These are phyloP conservation scores for Dendrostoma leiphaemia DNA, from an alignment of 2,329 filamentous ascomycete genomes.

Conservation along the genomic window DNA sequence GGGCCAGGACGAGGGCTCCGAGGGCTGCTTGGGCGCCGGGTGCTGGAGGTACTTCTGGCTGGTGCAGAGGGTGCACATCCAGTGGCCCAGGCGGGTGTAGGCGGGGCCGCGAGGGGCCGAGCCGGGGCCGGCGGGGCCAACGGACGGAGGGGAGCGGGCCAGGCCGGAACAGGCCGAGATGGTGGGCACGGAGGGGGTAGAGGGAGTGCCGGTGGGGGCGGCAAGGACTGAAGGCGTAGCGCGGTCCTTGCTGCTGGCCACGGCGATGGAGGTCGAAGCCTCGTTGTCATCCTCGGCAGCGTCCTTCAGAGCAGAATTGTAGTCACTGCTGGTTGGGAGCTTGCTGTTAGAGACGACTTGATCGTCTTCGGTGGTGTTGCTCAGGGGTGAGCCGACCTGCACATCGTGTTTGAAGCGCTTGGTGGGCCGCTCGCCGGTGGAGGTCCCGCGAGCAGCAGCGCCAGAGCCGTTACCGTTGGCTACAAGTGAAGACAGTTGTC, in stretches of 20 bases:
- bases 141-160: neutral
- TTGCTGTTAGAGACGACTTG: neutral
- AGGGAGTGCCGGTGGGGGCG: neutral
- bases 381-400: constrained; percentile 1
- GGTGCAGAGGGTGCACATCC: constrained; percentile 44
- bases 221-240: neutral
- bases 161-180: neutral
- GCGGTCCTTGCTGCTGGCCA: neutral
- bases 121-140: neutral
- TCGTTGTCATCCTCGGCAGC: neutral
- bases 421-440: neutral
- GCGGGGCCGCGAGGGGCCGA: constrained; percentile 23
- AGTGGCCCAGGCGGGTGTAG: constrained; percentile 41
- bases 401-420: constrained; percentile 12
- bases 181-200: neutral
- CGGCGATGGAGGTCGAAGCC: neutral
- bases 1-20: constrained; percentile 45
- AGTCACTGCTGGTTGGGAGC: neutral
- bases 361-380: constrained; percentile 7
- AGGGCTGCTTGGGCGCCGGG: constrained; percentile 38
- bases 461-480: neutral
- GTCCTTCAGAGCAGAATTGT: neutral
- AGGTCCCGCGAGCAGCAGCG: neutral
- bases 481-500: neutral
- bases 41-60: constrained; percentile 42